Base-by-base conservation (phyloP, 2,329 filamentous ascomycete genomes). In the Stachybotrys chartarum region DNA sequence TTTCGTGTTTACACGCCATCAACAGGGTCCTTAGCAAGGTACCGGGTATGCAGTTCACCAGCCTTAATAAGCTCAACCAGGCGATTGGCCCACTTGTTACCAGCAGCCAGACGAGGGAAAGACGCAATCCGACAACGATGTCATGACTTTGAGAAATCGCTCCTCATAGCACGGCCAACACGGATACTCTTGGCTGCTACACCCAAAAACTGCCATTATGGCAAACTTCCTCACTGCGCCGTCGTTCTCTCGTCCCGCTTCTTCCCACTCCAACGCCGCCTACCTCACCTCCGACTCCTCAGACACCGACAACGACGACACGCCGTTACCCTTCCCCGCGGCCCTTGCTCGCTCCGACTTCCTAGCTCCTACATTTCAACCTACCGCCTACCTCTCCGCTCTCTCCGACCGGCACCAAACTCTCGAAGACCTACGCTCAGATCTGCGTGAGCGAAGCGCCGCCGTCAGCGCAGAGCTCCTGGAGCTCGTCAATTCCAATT, bases 401-500 rank as follows among this genome's bases (percentile, higher is more conserved):
- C 80, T 96, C 1, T 84, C 85, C 18, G 86, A 94, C 67, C 88
- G 94, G 1, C 94, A 99, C 70, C 94, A 99, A 71, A 97, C 93
- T 0, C 88, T 99, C 51, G 92, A 96, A 68, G 94, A 99, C 70
- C 78, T 99, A 35, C 90, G 93, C 42, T 76, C 86, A 6, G 95
- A 99, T 66, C 79, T 99, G 16, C 86, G 92, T 49, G 84, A 91
- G 56, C 82, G 95, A 53, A 90, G 86, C 62, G 83, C 89, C 62
- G 81, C 87, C 18, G 86, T 99, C 58, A 89, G 86, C 65, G 84
- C 87, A 59, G 94, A 99, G 74, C 80, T 99, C 3, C 79, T 99
- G 17, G 93, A 97, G 73, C 83, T 99, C 7, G 94, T 99, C 61
- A 99, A 99, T 68, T 83, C 87, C 53, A 96, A 99, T 72, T 97